Percentiles rank a stretch among this genome's conserved stretches.
Conservation (phyloP, 2,329 filamentous ascomycete species). For the Aphanocladium album region DNA sequence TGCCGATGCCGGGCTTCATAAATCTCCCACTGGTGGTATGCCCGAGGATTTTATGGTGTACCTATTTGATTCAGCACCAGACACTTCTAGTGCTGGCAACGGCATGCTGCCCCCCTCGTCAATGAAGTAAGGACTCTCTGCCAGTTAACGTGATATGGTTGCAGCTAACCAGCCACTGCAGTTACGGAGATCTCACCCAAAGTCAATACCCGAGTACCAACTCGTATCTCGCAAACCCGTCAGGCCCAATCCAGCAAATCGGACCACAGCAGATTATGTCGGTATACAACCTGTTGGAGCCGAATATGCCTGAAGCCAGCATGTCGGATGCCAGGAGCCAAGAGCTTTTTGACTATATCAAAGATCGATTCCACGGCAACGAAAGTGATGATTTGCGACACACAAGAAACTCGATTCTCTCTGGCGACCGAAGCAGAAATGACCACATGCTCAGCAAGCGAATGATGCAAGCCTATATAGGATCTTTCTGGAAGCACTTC, state of each 20-base stretch:
- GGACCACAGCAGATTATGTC: conserved; percentile 78
- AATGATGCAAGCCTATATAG: conserved; percentile 95
- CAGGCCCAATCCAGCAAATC: conserved; percentile 36
- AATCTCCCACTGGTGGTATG: conserved; percentile 78
- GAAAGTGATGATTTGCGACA: conserved; percentile 68
- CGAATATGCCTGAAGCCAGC: conserved; percentile 70
- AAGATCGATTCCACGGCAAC: conserved; percentile 73
- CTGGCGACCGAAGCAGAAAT: conserved; percentile 67
- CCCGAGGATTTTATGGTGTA: conserved; percentile 84
- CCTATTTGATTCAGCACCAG: conserved; percentile 63
- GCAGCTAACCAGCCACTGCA: conserved; percentile 27
- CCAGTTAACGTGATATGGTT: neutral
- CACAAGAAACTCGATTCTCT: conserved; percentile 70
- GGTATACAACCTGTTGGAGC: conserved; percentile 78
- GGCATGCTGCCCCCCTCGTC: conserved; percentile 34
- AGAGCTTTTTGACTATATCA: conserved; percentile 77
- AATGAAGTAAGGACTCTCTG: conserved; percentile 40
- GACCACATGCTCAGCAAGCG: conserved; percentile 70
- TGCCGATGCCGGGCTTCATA: conserved; percentile 68
- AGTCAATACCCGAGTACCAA: conserved; percentile 26
- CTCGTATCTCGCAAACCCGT: neutral
- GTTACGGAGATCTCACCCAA: conserved; percentile 47
- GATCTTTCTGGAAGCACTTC: conserved; percentile 92
- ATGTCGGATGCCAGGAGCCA: conserved; percentile 85
- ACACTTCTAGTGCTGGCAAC: conserved; percentile 23